These are phyloP conservation scores for Crithidia brevicula DNA, from an alignment of 208 protist species.

Conservation along the genomic window DNA sequence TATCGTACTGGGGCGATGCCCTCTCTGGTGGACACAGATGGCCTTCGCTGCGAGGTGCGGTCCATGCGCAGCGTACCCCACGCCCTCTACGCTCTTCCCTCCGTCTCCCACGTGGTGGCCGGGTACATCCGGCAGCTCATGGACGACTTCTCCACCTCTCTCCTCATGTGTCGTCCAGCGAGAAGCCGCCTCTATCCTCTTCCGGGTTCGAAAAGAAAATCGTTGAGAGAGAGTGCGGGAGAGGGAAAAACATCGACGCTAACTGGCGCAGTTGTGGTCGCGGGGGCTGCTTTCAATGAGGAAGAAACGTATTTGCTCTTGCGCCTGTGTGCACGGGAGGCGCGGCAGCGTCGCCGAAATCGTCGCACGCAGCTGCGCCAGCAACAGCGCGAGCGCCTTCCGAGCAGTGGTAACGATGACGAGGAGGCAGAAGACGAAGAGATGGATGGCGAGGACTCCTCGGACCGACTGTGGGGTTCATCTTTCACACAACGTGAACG, in stretches of 20 bases:
- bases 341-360: background rate
- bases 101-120: conserved; percentile 34
- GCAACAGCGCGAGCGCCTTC: background rate
- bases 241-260: too few relatives aligned
- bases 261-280: background rate
- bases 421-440: background rate
- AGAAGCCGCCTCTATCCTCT: background rate
- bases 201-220: background rate
- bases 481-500: too few relatives aligned
- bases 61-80: conserved; percentile 58
- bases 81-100: conserved; percentile 40
- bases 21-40: conserved; percentile 23
- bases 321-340: conserved; percentile 20
- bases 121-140: conserved; percentile 59
- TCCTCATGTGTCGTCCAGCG: conserved; percentile 39
- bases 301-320: conserved; percentile 30
- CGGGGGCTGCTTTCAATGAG: conserved; percentile 24
- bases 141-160: conserved; percentile 41
- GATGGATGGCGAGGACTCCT: background rate
- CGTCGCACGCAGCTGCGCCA: background rate
- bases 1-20: background rate
- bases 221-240: background rate
- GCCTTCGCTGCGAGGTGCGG: conserved; percentile 54
- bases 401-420: background rate
- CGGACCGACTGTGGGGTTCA: conserved; percentile 9